Conservation (phyloP, 176 grass and related monocot species). For the Phragmites australis region DNA sequence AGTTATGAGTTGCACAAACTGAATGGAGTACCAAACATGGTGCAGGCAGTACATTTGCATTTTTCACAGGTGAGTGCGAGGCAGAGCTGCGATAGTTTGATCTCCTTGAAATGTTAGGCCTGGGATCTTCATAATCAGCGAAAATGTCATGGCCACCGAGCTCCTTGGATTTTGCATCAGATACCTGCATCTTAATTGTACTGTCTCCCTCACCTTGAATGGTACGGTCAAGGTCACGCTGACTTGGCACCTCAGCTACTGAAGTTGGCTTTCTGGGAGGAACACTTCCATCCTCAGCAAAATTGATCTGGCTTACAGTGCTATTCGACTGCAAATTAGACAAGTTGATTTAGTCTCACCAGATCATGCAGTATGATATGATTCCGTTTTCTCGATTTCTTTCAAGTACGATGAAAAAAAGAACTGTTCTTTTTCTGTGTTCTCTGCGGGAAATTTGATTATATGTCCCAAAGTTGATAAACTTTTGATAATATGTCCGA, state of each 20-base stretch:
- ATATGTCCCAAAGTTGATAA: no score
- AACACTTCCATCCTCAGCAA: slow-evolving; percentile 59
- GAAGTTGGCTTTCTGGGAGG: slow-evolving; percentile 68
- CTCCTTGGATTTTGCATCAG: slow-evolving; percentile 74
- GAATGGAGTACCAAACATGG: background rate
- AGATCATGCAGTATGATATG: background rate
- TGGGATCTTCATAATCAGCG: slow-evolving; percentile 55
- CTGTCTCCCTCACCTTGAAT: slow-evolving; percentile 44
- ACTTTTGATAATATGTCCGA: no score
- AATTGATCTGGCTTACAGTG: slow-evolving; percentile 65
- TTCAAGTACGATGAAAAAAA: background rate
- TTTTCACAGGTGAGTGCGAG: slow-evolving; percentile 27
- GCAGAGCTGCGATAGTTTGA: slow-evolving; percentile 33
- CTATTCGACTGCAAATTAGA: slow-evolving; percentile 48
- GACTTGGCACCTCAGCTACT: slow-evolving; percentile 68
- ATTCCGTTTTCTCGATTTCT: background rate
- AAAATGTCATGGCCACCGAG: slow-evolving; percentile 75
- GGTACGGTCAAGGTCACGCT: slow-evolving; percentile 67
- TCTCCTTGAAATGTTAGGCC: slow-evolving; percentile 34
- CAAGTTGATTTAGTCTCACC: background rate
- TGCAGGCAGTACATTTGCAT: slow-evolving; percentile 24
- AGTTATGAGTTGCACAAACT: background rate
- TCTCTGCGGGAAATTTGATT: no score
- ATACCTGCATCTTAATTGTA: slow-evolving; percentile 52
- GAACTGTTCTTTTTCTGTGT: background rate